Conservation (phyloP, 2,329 filamentous ascomycete species). For the Hyphodiscus sp. region DNA sequence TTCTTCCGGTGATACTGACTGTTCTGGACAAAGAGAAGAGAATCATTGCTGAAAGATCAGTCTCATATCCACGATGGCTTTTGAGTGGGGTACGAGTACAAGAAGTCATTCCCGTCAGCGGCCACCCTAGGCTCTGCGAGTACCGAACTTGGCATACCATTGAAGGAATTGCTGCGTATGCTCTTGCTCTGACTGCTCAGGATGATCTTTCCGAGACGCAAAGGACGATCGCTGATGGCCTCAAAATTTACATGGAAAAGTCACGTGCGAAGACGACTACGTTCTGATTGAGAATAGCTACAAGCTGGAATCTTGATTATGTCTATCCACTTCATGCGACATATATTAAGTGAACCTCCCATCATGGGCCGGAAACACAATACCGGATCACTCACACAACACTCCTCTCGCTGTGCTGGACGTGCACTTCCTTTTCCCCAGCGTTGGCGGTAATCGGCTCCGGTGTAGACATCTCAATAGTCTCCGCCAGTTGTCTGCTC, state of each 20-base stretch:
- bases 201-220: slow-evolving; percentile 12
- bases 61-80: slow-evolving; percentile 15
- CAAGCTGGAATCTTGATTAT: background rate
- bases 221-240: slow-evolving; percentile 6
- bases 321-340: background rate
- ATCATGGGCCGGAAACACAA: background rate
- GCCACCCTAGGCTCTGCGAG: slow-evolving; percentile 13
- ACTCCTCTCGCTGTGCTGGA: slow-evolving; percentile 1
- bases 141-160: slow-evolving; percentile 18
- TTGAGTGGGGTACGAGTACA: slow-evolving; percentile 16
- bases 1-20: slow-evolving; percentile 7
- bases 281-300: slow-evolving; percentile 2
- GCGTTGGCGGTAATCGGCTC: background rate
- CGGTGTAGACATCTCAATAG: slow-evolving; percentile 1
- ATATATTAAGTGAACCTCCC: background rate
- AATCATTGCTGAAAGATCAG: slow-evolving; percentile 11
- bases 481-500: slow-evolving; percentile 2
- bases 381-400: background rate
- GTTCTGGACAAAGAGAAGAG: slow-evolving; percentile 14
- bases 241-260: slow-evolving; percentile 9
- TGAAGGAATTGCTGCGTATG: slow-evolving; percentile 18
- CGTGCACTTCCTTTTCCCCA: slow-evolving; percentile 1
- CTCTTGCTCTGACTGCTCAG: slow-evolving; percentile 12
- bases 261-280: background rate
- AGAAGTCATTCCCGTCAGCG: slow-evolving; percentile 16